Base-by-base conservation (phyloP, 495 filamentous ascomycete species). In the Xylaria grammica region DNA sequence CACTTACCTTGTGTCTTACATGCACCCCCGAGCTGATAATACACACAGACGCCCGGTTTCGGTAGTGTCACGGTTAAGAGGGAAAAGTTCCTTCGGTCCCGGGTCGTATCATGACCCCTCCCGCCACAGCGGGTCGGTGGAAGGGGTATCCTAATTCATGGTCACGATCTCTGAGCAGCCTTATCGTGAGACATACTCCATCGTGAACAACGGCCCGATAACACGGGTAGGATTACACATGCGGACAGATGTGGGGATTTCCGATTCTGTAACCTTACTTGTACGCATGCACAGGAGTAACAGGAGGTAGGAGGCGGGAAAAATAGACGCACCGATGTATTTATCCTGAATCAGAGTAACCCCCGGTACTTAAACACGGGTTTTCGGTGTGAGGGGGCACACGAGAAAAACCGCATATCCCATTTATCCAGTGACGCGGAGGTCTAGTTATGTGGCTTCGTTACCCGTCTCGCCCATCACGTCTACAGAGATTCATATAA, bases 331-430 rank as follows among this genome's bases (percentile, higher is more conserved):
- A 30, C 38, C 57, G 44, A 7, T 44, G 26, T 19, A 60, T 60
- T 60, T 60, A 49, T 24, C 57, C 44, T 36, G 42, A 45, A 48
- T 40, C 0, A 29, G 27, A 44, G 36, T 29, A 57, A 57, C 36
- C 53, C 53, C 53, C 9, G 36, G 36, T 40, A 20, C 53, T 29
- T 42, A 36, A 4, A 44, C 24, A 29, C 24, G 17, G 10, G 4
- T 17, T 44, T 44, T 24, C n/a, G 10, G 5, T 8, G 15, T 27
- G 53, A 36, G 20, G 36, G 22, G 36, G 17, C 36, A 30, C 24
- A 44, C 13, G 20, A 24, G 52, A 55, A 24, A n/a, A 24, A 9
- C 24, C 20, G 17, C 5, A 29, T 34, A 34, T 55, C 52, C 19
- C 32, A 55, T 42, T 57, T 57, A 57, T 34, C 34, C 53, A 29